Base-by-base conservation (phyloP, 2,329 filamentous ascomycete genomes). In the Trichoderma gracile region DNA sequence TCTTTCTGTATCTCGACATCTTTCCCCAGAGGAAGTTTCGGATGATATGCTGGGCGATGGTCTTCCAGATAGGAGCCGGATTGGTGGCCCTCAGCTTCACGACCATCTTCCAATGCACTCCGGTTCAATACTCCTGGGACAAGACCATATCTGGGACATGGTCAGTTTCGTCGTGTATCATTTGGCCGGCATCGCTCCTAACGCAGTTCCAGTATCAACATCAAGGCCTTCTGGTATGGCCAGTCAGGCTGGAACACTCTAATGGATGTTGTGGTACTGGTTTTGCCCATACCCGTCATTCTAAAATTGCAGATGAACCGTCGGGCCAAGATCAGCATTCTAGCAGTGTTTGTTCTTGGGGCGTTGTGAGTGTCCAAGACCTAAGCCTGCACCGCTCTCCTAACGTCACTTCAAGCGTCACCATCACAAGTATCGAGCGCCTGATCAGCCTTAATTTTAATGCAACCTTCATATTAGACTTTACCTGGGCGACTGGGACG, bases 361-460 rank as follows among this genome's bases (percentile, higher is more conserved):
- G 40, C 46, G 9, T 62, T 62, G 58, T 62, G 42, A 53, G 49
- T 38, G 33, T n/a, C 17, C 23, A 5, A 23, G 23, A 33, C 23
- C 10, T 1, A 3, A 12, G 21, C 14, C 17, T 2, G 23, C 14
- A 14, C 27, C 7, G 14, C 40, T 7, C 21, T 43, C 30, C 49
- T 62, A 53, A 62, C 47, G 8, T 33, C n/a, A 46, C n/a, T 55
- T 21, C 27, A 57, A 62, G 58, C 45, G 58, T 62, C n/a, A 53
- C 47, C 15, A 53, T 62, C 30, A 53, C 49, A 1, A 62, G 58
- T 46, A 25, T 62, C 46, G 58, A 62, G 14, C 58, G 58, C 4
- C 15, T 62, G 8, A 62, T 62, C 15, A 62, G 58, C 25, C 49
- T 62, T 25, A 62, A 62, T 23, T 62, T 62, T 25, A 62, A 62